Base-by-base conservation (phyloP, 768 basidiomycete genomes). In the Pleurotus eryngii region DNA sequence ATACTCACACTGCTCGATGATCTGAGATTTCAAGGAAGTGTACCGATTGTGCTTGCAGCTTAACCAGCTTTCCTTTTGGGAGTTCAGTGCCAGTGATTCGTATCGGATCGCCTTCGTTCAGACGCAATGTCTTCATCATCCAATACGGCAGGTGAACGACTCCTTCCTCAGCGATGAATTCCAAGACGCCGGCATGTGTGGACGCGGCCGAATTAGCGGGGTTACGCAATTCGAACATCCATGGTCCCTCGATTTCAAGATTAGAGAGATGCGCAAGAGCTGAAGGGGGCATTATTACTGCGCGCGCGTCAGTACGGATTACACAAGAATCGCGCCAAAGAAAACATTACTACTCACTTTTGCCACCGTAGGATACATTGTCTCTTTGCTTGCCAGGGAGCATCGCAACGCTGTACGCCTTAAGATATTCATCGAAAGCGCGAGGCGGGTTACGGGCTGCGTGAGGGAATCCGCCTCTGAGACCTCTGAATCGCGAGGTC, bases 131-230 rank as follows among this genome's bases (percentile, higher is more conserved):
- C 76, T 90, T 95, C 96, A 99, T 99, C 92, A 99, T 96, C 97
- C 97, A 99, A 64, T 94, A 90, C 0, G 97, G 97, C 14, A 99
- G 78, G 76, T 98, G 90, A 2, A 95, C 95, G 12, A 90, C 80
- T 11, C 97, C 97, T 71, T 98, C 96, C 57, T 97, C 89, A 2
- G 97, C 96, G 62, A 98, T 98, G 73, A 99, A 99, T 68, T 99
- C 97, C 26, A 99, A 83, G 24, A 99, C 97, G 77, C 97, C 97
- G 1, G 91, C 92, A 68, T 99, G 93, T 1, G 97, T 98, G 18
- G 83, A 95, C 55, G 83, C 90, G 35, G 85, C 91, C 51, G 81
- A 79, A 74, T 89, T 95, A 64, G 76, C 74, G 49, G 97, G 96
- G 72, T 98, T 98, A 49, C 92, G 88, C 51, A 99, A 79, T 61